Evolutionary conservation across 495 filamentous ascomycete genomes (phyloP).

Genomic region (Lindgomyces ingoldianus): DNA sequence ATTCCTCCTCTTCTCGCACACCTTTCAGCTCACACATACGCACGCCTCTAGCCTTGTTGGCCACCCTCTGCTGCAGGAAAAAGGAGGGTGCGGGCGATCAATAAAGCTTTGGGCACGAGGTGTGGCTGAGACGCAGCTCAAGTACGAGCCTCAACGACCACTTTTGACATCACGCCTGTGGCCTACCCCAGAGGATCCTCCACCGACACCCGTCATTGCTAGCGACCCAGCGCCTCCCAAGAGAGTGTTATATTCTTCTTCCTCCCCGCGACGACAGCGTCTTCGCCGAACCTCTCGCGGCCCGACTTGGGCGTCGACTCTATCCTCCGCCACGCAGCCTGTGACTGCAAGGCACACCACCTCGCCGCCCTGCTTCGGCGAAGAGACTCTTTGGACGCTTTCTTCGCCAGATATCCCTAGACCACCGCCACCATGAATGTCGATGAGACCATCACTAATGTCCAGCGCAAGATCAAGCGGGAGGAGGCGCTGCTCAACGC

Average conservation of each 20-base stretch:
- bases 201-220: slow-evolving; percentile 19
- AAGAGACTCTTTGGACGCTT: slow-evolving; percentile 25
- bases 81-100: not conserved
- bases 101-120: not conserved
- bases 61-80: not conserved
- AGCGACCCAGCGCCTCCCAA: not conserved
- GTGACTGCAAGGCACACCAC: slow-evolving; percentile 18
- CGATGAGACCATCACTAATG: slow-evolving; percentile 81
- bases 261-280: slow-evolving; percentile 1
- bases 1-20: not conserved
- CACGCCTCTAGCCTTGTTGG: slow-evolving; percentile 2
- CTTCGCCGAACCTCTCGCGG: not conserved
- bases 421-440: slow-evolving; percentile 51
- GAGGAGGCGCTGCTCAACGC: slow-evolving; percentile 94
- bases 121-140: slow-evolving; percentile 5
- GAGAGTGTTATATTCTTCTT: slow-evolving; percentile 11
- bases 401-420: slow-evolving; percentile 15
- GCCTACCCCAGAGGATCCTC: not conserved
- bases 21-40: not conserved
- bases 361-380: slow-evolving; percentile 11
- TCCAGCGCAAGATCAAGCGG: slow-evolving; percentile 96
- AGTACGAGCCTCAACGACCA: not conserved
- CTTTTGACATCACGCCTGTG: slow-evolving; percentile 9
- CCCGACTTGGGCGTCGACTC: slow-evolving; percentile 17
- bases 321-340: slow-evolving; percentile 3